phyloP scores from a whole-genome alignment of 176 grass and related monocot genomes.

The Zizania latifolia region DNA sequence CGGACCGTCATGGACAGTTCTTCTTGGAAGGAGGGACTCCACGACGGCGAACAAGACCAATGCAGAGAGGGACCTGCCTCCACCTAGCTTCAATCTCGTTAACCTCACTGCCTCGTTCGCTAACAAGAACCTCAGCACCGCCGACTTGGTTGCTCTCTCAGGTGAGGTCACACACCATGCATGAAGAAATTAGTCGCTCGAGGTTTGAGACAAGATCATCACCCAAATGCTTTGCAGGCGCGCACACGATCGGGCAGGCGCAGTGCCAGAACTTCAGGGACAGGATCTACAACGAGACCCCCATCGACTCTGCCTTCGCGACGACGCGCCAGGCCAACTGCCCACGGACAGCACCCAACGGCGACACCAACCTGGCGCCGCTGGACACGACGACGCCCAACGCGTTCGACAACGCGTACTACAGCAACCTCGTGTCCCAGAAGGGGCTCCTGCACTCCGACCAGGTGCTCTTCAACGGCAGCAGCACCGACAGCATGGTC shows the following conservation, averaged over 20 bases:
- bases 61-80: background rate
- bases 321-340: conserved; percentile 35
- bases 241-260: conserved; percentile 61
- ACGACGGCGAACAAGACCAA: conserved; percentile 17
- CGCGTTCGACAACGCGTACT: conserved; percentile 53
- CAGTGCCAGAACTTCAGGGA: conserved; percentile 27
- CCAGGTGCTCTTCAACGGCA: conserved; percentile 49
- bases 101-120: background rate
- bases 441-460: conserved; percentile 58
- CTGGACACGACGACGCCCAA: conserved; percentile 38
- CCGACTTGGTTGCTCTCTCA: conserved; percentile 32
- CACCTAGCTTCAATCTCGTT: conserved; percentile 6
- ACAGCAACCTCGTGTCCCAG: conserved; percentile 40
- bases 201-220: no score
- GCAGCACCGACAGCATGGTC: conserved; percentile 30
- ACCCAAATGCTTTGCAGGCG: conserved; percentile 56
- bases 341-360: background rate
- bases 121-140: background rate
- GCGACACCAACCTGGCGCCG: conserved; percentile 37
- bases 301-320: conserved; percentile 44
- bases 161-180: no score
- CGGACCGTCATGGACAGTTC: conserved; percentile 37
- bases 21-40: conserved; percentile 34
- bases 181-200: no score
- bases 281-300: conserved; percentile 66